Conservation (phyloP, 2,329 filamentous ascomycete genomes). For the Purpureocillium lavendulum region DNA sequence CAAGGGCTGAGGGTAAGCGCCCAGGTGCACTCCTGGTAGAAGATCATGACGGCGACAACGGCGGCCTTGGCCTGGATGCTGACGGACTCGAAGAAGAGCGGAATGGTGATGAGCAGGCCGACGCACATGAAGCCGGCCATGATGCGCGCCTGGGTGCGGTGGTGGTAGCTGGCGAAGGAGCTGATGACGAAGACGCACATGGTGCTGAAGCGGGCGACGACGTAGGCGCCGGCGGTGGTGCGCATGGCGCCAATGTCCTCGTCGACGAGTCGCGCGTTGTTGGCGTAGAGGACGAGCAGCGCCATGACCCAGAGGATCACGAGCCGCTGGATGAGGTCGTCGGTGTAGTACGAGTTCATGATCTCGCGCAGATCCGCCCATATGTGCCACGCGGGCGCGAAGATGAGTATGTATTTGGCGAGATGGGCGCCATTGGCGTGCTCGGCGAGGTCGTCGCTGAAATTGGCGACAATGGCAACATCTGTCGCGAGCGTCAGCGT, state of each 20-base stretch:
- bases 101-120: constrained; percentile 31
- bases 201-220: constrained; percentile 33
- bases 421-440: constrained; percentile 32
- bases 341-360: constrained; percentile 45
- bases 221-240: constrained; percentile 35
- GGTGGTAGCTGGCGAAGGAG: constrained; percentile 37
- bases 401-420: constrained; percentile 39
- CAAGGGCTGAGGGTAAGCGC: constrained; percentile 33
- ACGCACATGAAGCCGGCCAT: constrained; percentile 31
- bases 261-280: constrained; percentile 35
- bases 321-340: constrained; percentile 37
- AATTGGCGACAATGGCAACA: constrained; percentile 41
- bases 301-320: constrained; percentile 44
- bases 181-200: constrained; percentile 31
- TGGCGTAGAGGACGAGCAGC: constrained; percentile 36
- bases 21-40: constrained; percentile 34
- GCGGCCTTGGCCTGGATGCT: constrained; percentile 31
- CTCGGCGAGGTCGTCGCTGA: constrained; percentile 38
- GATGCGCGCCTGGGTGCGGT: constrained; percentile 34
- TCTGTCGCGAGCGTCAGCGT: too few species aligned
- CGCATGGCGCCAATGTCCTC: constrained; percentile 34
- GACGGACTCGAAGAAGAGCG: constrained; percentile 32
- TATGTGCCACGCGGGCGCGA: constrained; percentile 39
- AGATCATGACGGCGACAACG: constrained; percentile 30
- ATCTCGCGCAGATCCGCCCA: constrained; percentile 41